Evolutionary conservation across 1,139 yeast species (phyloP).

Genomic region (Hyphopichia buzzinii): DNA sequence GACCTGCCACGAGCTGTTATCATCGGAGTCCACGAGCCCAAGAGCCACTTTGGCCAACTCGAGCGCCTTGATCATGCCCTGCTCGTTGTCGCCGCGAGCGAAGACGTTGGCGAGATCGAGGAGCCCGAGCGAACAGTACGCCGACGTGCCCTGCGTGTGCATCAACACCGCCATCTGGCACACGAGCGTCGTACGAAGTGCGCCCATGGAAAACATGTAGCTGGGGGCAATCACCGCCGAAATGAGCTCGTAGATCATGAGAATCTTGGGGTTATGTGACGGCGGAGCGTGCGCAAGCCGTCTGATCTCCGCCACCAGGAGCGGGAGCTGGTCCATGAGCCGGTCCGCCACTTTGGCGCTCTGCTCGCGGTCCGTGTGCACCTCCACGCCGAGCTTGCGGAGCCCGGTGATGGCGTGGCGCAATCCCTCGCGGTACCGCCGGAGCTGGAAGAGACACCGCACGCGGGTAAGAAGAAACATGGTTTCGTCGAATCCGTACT

Average conservation of each 20-base stretch:
- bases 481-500: constrained; percentile 26
- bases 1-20: constrained; percentile 34
- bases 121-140: constrained; percentile 27
- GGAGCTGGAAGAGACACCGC: constrained; percentile 37
- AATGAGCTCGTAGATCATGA: constrained; percentile 43
- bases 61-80: constrained; percentile 22
- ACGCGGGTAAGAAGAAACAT: constrained; percentile 36
- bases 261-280: constrained; percentile 26
- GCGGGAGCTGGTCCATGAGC: constrained; percentile 33
- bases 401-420: constrained; percentile 35
- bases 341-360: constrained; percentile 19
- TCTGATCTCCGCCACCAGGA: constrained; percentile 43
- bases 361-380: constrained; percentile 21
- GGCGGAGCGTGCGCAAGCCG: constrained; percentile 22
- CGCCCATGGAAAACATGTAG: constrained; percentile 22
- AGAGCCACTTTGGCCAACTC: constrained; percentile 38
- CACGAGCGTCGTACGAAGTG: constrained; percentile 23
- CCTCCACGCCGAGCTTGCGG: constrained; percentile 27
- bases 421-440: constrained; percentile 33
- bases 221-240: constrained; percentile 39
- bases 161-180: constrained; percentile 24
- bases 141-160: constrained; percentile 23
- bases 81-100: constrained; percentile 36
- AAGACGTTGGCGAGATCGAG: constrained; percentile 34
- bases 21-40: constrained; percentile 32